Base-by-base conservation (phyloP, 2,329 filamentous ascomycete genomes). In the Shiraia sp. region DNA sequence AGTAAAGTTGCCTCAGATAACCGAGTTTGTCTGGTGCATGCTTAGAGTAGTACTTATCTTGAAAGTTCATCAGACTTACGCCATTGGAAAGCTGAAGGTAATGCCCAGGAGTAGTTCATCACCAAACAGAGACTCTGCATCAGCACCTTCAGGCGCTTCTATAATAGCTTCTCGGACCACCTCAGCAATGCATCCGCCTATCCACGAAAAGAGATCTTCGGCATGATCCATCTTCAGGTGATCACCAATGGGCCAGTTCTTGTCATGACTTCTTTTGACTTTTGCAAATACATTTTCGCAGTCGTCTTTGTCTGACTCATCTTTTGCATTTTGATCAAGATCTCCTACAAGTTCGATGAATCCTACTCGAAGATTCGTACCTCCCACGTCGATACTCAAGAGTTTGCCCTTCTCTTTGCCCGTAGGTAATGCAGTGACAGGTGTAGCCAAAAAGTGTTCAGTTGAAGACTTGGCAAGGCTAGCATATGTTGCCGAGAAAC, bases 181-280 rank as follows among this genome's bases (percentile, higher is more conserved):
- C 46, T 86, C 77, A 10, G 86, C 86, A 54, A 93, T 88, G 58
- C 85, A 87, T 55, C 80, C 75, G 17, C 88, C 88, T 52, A 93
- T 88, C 88, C 88, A 93, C n/a, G 78, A 71, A 65, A 93, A 93
- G 2, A 92, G 73, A 42, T 84, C 82, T 42, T 89, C 83, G 1
- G 86, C 82, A 49, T 90, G 85, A 53, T 90, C 82, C 65, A 80
- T 81, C 61, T 90, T 90, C 49, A 90, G 70, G 40, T 85, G 80
- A 29, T 90, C 82, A 33, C 79, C 79, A 55, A 91, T 91, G 6
- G 86, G 81, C 86, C 87, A 90, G 39, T 80, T 81, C 51, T 78
- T 84, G 63, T 90, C 87, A 40, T 88, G 70, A 4, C 80, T 78
- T 32, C 83, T 75, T 25, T 75, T 75, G 23, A 86, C 73, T 30